These are phyloP conservation scores for Cucumis cinereus DNA, from an alignment of 306 rosid genomes.

Conservation along the genomic window DNA sequence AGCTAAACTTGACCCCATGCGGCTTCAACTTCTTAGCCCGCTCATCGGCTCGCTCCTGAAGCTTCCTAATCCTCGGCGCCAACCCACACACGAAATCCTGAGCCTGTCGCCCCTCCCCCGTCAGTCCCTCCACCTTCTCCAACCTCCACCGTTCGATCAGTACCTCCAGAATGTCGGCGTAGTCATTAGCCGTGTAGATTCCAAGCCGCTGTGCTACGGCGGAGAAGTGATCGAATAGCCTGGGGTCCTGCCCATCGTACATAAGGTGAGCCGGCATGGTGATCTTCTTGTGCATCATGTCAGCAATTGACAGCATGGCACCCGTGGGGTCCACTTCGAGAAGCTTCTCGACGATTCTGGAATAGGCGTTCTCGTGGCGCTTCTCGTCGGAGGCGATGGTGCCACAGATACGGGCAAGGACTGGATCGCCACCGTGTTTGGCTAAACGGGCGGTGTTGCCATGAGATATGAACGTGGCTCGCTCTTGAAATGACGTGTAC, in stretches of 20 bases:
- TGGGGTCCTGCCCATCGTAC: slow-evolving; percentile 47
- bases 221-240: slow-evolving; percentile 42
- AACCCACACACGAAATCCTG: slow-evolving; percentile 44
- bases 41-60: slow-evolving; percentile 42
- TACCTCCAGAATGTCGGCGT: slow-evolving; percentile 42
- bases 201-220: slow-evolving; percentile 42
- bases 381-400: slow-evolving; percentile 58
- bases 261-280: slow-evolving; percentile 59
- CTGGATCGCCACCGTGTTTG: slow-evolving; percentile 31
- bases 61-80: slow-evolving; percentile 39
- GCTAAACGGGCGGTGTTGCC: slow-evolving; percentile 72
- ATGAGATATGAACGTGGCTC: slow-evolving; percentile 55
- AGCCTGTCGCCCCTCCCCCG: slow-evolving; percentile 25
- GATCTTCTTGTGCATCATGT: slow-evolving; percentile 60
- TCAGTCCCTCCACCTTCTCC: slow-evolving; percentile 43
- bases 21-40: slow-evolving; percentile 29
- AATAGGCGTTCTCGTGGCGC: slow-evolving; percentile 50
- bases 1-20: slow-evolving; percentile 33
- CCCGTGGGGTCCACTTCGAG: slow-evolving; percentile 47
- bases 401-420: slow-evolving; percentile 50
- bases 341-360: slow-evolving; percentile 48
- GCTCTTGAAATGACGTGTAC: slow-evolving; percentile 61
- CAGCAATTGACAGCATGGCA: slow-evolving; percentile 39
- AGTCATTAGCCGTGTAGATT: slow-evolving; percentile 51
- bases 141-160: slow-evolving; percentile 37